Evolutionary conservation across 1,139 yeast genomes (phyloP).

Genomic region (Pichia sp.): DNA sequence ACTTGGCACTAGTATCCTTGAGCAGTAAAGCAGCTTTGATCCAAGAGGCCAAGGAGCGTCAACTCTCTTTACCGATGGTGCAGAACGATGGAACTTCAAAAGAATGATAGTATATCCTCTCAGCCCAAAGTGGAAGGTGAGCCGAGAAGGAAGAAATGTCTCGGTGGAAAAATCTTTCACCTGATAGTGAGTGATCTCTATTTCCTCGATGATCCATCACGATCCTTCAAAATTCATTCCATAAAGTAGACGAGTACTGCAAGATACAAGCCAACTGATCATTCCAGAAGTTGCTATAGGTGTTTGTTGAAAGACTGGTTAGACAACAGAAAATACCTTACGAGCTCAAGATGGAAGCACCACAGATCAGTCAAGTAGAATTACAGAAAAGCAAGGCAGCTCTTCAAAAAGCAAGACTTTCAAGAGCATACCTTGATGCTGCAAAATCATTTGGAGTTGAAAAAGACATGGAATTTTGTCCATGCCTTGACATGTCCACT

Average conservation of each 20-base stretch:
- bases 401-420: slow-evolving; percentile 23
- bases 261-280: no score
- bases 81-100: not conserved
- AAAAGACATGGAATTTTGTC: slow-evolving; percentile 71
- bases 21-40: no score
- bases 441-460: slow-evolving; percentile 66
- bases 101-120: not conserved
- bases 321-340: not conserved
- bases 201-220: not conserved
- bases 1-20: no score
- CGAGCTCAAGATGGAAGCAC: not conserved
- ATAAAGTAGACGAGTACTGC: no score
- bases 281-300: no score
- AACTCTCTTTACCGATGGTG: not conserved
- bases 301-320: no score
- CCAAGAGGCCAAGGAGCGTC: no score
- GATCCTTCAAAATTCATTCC: no score
- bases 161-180: not conserved
- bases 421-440: slow-evolving; percentile 51
- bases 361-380: slow-evolving; percentile 2
- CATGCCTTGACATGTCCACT: slow-evolving; percentile 32
- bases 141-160: not conserved
- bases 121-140: not conserved
- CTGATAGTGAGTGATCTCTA: not conserved
- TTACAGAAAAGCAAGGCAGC: not conserved